These are phyloP conservation scores for Solidago caesia DNA, from an alignment of 129 eudicot species.

Conservation along the genomic window DNA sequence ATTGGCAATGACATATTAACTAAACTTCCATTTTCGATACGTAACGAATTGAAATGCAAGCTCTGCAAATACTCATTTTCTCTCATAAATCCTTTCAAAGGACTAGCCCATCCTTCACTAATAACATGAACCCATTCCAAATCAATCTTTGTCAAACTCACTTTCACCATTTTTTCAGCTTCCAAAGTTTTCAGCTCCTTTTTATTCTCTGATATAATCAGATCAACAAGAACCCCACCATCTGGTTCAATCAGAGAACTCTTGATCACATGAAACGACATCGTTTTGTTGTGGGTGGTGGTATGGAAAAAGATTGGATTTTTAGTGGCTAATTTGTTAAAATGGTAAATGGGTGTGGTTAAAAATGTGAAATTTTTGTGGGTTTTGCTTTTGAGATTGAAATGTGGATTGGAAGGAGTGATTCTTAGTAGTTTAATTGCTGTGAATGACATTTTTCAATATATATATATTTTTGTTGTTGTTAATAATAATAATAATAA, in stretches of 20 bases:
- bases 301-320: constrained; percentile 20
- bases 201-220: constrained; percentile 61
- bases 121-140: constrained; percentile 96
- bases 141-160: constrained; percentile 66
- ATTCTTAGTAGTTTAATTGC: constrained; percentile 46
- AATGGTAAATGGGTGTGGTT: constrained; percentile 42
- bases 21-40: constrained; percentile 44
- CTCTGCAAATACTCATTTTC: constrained; percentile 93
- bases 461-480: neutral
- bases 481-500: no score
- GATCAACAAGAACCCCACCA: constrained; percentile 81
- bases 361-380: constrained; percentile 8
- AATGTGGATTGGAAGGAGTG: constrained; percentile 30
- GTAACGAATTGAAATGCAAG: constrained; percentile 77
- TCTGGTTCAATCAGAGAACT: constrained; percentile 89
- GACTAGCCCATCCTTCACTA: constrained; percentile 98
- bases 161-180: constrained; percentile 69
- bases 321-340: constrained; percentile 49
- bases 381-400: constrained; percentile 31
- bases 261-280: constrained; percentile 36
- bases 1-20: constrained; percentile 96
- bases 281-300: constrained; percentile 17
- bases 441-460: constrained; percentile 60
- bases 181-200: constrained; percentile 50
- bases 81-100: constrained; percentile 90